Conservation (phyloP, 2,329 filamentous ascomycete species). For the Zymoseptoria ardabiliae region DNA sequence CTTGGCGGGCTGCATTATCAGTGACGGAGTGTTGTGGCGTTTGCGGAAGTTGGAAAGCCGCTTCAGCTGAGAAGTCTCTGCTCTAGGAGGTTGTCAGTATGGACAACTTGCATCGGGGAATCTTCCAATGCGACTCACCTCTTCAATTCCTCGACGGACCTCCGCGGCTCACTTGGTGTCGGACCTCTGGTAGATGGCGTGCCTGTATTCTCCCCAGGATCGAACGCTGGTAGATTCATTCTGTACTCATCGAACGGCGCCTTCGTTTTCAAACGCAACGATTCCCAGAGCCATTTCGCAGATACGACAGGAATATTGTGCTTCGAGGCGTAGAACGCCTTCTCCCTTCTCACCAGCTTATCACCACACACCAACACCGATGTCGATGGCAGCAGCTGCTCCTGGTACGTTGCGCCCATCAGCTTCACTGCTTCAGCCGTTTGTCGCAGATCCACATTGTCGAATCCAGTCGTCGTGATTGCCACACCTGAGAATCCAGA, state of each 20-base stretch:
- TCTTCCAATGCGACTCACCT: constrained; percentile 6
- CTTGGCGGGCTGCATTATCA: constrained; percentile 13
- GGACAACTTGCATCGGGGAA: not conserved
- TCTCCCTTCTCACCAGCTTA: constrained; percentile 55
- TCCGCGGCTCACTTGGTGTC: constrained; percentile 2
- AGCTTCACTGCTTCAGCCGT: constrained; percentile 68
- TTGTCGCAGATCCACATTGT: constrained; percentile 72
- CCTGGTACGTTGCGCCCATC: constrained; percentile 67
- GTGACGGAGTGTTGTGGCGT: constrained; percentile 24
- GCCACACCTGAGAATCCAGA: constrained; percentile 60
- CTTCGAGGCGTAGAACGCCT: constrained; percentile 66
- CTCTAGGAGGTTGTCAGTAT: constrained; percentile 11
- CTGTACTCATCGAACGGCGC: constrained; percentile 39
- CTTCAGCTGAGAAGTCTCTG: constrained; percentile 14
- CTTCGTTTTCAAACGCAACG: constrained; percentile 50
- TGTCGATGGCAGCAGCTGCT: constrained; percentile 63
- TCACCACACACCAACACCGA: constrained; percentile 64
- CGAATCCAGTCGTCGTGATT: constrained; percentile 38
- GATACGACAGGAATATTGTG: constrained; percentile 76
- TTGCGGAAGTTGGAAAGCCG: constrained; percentile 28
- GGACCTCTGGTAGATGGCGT: constrained; percentile 12
- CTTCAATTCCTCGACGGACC: constrained; percentile 5
- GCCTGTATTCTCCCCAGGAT: constrained; percentile 10
- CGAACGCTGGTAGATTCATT: constrained; percentile 16
- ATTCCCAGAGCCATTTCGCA: constrained; percentile 78